Base-by-base conservation (phyloP, 2,329 filamentous ascomycete genomes). In the Lachnellula hyalina region DNA sequence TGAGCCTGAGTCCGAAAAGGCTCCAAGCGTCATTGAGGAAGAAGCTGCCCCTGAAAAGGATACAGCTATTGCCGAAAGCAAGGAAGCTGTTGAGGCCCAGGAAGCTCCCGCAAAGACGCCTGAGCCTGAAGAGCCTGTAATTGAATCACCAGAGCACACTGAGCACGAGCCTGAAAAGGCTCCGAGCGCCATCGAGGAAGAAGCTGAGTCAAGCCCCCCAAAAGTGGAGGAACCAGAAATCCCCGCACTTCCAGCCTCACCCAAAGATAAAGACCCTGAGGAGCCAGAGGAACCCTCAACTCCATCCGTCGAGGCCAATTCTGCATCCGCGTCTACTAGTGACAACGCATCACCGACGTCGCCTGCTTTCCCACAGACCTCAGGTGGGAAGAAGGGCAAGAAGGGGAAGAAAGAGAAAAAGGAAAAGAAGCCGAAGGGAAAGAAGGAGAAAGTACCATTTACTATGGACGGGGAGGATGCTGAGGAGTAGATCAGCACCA, bases 361-460 rank as follows among this genome's bases (percentile, higher is more conserved):
- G 3, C 46, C 49, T 9, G 38, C 52, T 15, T 55, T 50, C 44
- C 53, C 51, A 25, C 45, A 6, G 12, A 28, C 21, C 49, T 53
- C 47, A 3, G 46, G 45, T 32, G 52, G 52, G 25, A 59, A 57
- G 40, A 57, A 54, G 23, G 59, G 59, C 2, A 60, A 60, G 52
- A 61, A 62, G 23, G 53, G 47, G 3, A 59, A 58, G 53, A 61
- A 59, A 35, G 54, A 49, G 12, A 56, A 61, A 44, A 55, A 52
- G 17, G 49, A 44, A 15, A 56, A 53, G 40, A 42, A 52, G 35
- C 32, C 42, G 35, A 57, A 58, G 50, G 55, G 47, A n/a, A 57
- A 56, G 57, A 59, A 56, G 21, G 51, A 56, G 47, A 54, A 49
- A 41, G 55, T 58, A 14, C 50, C 44, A 11, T 58, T 55, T 40